A percentile compares a stretch with the other conserved stretches of the same genome.
phyloP scores from a whole-genome alignment of 805 yeast species.

The Ogataea henricii region DNA sequence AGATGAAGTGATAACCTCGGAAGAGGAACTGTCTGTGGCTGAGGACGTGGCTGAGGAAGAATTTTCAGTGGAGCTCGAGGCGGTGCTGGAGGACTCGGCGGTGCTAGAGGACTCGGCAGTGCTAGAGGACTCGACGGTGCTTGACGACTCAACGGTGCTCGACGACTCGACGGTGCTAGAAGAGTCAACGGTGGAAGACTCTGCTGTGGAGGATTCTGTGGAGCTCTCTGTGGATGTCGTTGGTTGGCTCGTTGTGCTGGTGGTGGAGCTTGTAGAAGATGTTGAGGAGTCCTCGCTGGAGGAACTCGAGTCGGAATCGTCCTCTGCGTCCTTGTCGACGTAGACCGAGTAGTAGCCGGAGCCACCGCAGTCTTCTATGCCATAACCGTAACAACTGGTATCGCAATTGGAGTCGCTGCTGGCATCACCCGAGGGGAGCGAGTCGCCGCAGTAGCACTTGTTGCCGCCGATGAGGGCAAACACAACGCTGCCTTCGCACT shows the following conservation, averaged over 20 bases:
- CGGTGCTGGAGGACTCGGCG: slow-evolving; percentile 16
- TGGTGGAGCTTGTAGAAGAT: slow-evolving; percentile 21
- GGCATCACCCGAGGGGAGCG: slow-evolving; percentile 33
- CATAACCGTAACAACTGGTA: slow-evolving; percentile 60
- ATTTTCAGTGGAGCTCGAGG: slow-evolving; percentile 18
- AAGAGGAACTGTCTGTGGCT: too few relatives aligned
- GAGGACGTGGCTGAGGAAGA: slow-evolving; percentile 18
- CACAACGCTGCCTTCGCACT: slow-evolving; percentile 49
- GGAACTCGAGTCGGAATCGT: slow-evolving; percentile 2
- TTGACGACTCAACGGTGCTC: slow-evolving; percentile 7
- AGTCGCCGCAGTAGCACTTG: slow-evolving; percentile 68
- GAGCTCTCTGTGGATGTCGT: slow-evolving; percentile 16
- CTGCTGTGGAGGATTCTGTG: slow-evolving; percentile 13
- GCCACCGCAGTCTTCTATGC: slow-evolving; percentile 63
- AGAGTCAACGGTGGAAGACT: slow-evolving; percentile 10
- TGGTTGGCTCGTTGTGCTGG: slow-evolving; percentile 21
- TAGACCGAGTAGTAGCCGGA: slow-evolving; percentile 51
- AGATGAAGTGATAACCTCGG: too few relatives aligned
- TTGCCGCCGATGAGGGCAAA: slow-evolving; percentile 56
- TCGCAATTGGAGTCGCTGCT: slow-evolving; percentile 43
- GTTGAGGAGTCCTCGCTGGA: background rate
- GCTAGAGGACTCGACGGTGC: slow-evolving; percentile 22
- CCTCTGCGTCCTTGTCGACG: slow-evolving; percentile 28
- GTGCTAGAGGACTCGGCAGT: slow-evolving; percentile 22
- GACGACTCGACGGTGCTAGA: slow-evolving; percentile 11